Conservation (phyloP, 208 protist species). For the Trypanosoma mega region DNA sequence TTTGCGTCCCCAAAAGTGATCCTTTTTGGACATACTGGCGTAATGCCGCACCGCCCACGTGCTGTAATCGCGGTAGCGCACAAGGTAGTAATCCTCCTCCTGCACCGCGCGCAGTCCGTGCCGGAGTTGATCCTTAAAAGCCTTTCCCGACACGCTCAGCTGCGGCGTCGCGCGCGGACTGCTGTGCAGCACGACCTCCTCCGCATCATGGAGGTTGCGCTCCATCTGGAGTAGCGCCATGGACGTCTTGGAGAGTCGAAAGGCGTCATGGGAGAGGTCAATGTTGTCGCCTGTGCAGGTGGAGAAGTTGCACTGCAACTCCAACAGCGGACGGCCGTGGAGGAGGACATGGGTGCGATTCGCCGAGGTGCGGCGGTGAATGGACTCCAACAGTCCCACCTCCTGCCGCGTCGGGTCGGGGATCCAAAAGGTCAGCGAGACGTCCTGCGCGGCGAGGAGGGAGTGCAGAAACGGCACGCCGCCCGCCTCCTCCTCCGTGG, state of each 20-base stretch:
- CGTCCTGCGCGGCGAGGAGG: slow-evolving; percentile 27
- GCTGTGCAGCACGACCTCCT: slow-evolving; percentile 14
- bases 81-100: slow-evolving; percentile 84
- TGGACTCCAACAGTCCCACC: slow-evolving; percentile 62
- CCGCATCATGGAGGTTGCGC: slow-evolving; percentile 35
- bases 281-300: slow-evolving; percentile 72
- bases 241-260: slow-evolving; percentile 74
- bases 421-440: slow-evolving; percentile 67
- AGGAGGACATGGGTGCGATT: slow-evolving; percentile 64
- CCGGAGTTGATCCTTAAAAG: slow-evolving; percentile 60
- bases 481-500: not conserved
- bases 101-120: slow-evolving; percentile 60
- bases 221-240: slow-evolving; percentile 78
- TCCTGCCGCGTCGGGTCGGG: slow-evolving; percentile 55
- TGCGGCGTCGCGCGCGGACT: not conserved
- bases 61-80: slow-evolving; percentile 83
- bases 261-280: slow-evolving; percentile 72
- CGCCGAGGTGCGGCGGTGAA: slow-evolving; percentile 45
- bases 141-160: slow-evolving; percentile 35
- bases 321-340: slow-evolving; percentile 59
- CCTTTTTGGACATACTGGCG: slow-evolving; percentile 47
- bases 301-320: slow-evolving; percentile 80
- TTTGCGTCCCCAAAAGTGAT: slow-evolving; percentile 58
- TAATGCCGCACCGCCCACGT: slow-evolving; percentile 61
- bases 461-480: slow-evolving; percentile 19